Base-by-base conservation (phyloP, 1,139 yeast genomes). In the Candida gigantensis region DNA sequence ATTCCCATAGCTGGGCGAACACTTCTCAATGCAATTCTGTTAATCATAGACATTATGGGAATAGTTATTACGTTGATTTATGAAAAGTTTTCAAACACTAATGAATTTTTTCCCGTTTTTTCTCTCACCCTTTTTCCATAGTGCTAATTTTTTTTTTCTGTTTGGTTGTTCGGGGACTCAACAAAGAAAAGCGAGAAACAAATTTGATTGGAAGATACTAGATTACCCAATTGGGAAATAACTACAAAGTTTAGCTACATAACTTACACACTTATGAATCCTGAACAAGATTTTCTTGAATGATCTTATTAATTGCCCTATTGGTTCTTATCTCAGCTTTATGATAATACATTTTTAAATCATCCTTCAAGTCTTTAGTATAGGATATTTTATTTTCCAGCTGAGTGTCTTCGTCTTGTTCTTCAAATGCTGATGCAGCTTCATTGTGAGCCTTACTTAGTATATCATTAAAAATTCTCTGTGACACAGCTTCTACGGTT, bases 1-100 rank as follows among this genome's bases (percentile, higher is more conserved):
- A 62, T 46, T 45, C 65, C 62, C 36, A 53, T 51, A 43, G 63
- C 57, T 47, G 72, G 72, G 51, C 69, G 55, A 32, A 47, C 62
- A 46, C 72, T 68, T 62, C 68, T 70, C 53, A 68, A 58, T 53
- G 73, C 73, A 57, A 68, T 59, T 66, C 71, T 70, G 60, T 63
- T 66, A 53, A 71, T 60, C 65, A 68, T 63, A 53, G 74, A 68
- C 73, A 68, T 68, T 45, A 37, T 42, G 33, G 29, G 26, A 28
- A 30, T 34, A 32, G 28, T 25, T 34, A 16, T 25, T 24, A 13
- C 32, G 26, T 30, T 28, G 32, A 24, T 21, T 17, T 15, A 13
- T 26, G 39, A 36, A 36, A 32, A 32, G 31, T 23, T 30, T 32
- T 24, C 19, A 18, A 20, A 16, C 20, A n/a, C 12, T 6, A 34